phyloP scores from a whole-genome alignment of 2,329 filamentous ascomycete species.

The Fusarium sp. region DNA sequence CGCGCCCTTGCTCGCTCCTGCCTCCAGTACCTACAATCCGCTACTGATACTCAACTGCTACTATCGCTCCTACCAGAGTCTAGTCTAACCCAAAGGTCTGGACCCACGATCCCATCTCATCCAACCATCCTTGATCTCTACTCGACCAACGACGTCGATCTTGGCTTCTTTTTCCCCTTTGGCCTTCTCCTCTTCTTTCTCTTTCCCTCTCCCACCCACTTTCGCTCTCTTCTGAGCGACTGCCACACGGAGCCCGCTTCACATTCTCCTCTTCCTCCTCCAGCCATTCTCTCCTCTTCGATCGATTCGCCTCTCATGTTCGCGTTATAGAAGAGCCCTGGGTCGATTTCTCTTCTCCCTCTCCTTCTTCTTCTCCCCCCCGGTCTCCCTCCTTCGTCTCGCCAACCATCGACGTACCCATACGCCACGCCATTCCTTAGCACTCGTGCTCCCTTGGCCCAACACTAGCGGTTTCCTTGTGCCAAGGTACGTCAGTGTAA shows the following conservation, averaged over 20 bases:
- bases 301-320: constrained; percentile 44
- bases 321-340: constrained; percentile 49
- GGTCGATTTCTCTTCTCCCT: constrained; percentile 33
- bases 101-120: constrained; percentile 33
- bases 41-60: background rate
- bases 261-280: background rate
- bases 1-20: constrained; percentile 24
- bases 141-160: constrained; percentile 38
- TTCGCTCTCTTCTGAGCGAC: constrained; percentile 37
- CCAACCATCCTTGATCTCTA: constrained; percentile 21
- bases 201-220: constrained; percentile 17
- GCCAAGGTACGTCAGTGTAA: constrained; percentile 34
- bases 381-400: constrained; percentile 12
- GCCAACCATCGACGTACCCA: constrained; percentile 26
- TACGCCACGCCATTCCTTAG: constrained; percentile 26
- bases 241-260: constrained; percentile 12
- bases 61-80: background rate
- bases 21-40: background rate
- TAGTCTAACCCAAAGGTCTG: constrained; percentile 15
- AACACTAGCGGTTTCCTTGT: constrained; percentile 21
- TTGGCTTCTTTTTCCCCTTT: constrained; percentile 34
- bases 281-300: background rate
- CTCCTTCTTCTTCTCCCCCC: constrained; percentile 16
- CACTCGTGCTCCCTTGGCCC: constrained; percentile 23
- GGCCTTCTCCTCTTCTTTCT: constrained; percentile 17